These are phyloP conservation scores for Capsicum rhomboideum DNA, from an alignment of 257 asterid species.

Conservation along the genomic window DNA sequence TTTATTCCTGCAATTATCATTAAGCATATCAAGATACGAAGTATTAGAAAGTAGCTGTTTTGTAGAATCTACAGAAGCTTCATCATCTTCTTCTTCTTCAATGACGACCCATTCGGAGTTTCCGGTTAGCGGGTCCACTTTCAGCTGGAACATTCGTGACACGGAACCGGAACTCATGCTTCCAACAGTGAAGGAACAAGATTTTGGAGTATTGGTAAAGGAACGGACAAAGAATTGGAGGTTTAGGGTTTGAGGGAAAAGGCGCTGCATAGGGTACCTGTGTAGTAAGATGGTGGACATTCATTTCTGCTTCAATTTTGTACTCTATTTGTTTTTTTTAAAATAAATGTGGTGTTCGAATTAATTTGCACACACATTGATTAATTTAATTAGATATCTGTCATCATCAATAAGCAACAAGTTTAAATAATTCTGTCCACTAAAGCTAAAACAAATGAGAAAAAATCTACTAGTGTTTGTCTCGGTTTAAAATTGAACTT, in stretches of 20 bases:
- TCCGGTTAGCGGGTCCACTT: constrained; percentile 69
- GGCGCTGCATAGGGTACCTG: constrained; percentile 24
- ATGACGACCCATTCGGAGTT: constrained; percentile 83
- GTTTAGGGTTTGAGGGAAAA: constrained; percentile 22
- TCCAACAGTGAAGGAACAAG: constrained; percentile 14
- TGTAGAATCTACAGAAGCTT: constrained; percentile 19
- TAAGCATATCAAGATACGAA: constrained; percentile 89
- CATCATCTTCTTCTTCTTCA: constrained; percentile 57
- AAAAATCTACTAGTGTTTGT: no score
- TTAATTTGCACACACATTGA: no score
- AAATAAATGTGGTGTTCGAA: no score
- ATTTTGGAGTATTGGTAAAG: constrained; percentile 4
- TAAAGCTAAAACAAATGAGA: no score
- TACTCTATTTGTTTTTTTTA: no score
- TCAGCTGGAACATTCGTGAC: constrained; percentile 68
- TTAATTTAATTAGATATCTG: no score
- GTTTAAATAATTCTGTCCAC: no score
- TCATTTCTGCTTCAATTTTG: no score
- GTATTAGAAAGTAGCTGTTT: constrained; percentile 64
- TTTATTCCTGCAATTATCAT: constrained; percentile 61
- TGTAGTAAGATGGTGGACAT: no score
- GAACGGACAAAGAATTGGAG: constrained; percentile 2
- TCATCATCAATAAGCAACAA: no score
- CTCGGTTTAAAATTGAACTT: no score
- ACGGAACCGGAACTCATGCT: constrained; percentile 44